Percentiles rank a stretch among this genome's conserved stretches.
These are phyloP conservation scores for Xylariaceae sp. DNA, from an alignment of 2,329 filamentous ascomycete genomes.

Conservation along the genomic window DNA sequence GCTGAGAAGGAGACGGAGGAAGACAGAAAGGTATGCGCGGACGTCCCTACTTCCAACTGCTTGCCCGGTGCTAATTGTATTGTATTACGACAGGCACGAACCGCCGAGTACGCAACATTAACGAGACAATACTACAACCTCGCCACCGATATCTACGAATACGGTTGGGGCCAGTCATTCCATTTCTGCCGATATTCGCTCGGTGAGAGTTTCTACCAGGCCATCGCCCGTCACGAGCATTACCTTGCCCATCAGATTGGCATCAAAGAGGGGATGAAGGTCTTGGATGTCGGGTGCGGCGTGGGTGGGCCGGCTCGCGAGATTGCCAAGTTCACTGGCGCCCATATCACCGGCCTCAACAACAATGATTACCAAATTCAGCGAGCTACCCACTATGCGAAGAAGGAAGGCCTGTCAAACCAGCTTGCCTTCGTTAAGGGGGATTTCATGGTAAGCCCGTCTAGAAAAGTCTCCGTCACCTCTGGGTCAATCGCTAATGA, in stretches of 20 bases:
- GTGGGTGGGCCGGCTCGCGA: conserved; percentile 92
- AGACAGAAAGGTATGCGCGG: conserved; percentile 63
- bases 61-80: conserved; percentile 5
- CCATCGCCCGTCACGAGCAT: conserved; percentile 94
- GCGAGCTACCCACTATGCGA: conserved; percentile 79
- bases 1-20: conserved; percentile 76
- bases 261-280: conserved; percentile 79
- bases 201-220: conserved; percentile 82
- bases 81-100: conserved; percentile 64
- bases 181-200: conserved; percentile 93
- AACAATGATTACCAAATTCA: conserved; percentile 99
- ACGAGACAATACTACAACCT: conserved; percentile 97
- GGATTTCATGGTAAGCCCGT: conserved; percentile 73
- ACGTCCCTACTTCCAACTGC: neutral
- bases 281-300: conserved; percentile 94
- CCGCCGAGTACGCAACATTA: conserved; percentile 85
- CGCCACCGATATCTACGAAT: conserved; percentile 93
- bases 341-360: conserved; percentile 86
- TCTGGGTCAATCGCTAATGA: conserved; percentile 1
- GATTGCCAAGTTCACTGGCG: conserved; percentile 92
- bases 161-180: conserved; percentile 94
- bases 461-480: neutral
- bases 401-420: conserved; percentile 71
- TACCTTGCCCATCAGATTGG: conserved; percentile 89
- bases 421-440: conserved; percentile 88